Conservation (phyloP, 2,329 filamentous ascomycete species). For the Saccharata proteae region DNA sequence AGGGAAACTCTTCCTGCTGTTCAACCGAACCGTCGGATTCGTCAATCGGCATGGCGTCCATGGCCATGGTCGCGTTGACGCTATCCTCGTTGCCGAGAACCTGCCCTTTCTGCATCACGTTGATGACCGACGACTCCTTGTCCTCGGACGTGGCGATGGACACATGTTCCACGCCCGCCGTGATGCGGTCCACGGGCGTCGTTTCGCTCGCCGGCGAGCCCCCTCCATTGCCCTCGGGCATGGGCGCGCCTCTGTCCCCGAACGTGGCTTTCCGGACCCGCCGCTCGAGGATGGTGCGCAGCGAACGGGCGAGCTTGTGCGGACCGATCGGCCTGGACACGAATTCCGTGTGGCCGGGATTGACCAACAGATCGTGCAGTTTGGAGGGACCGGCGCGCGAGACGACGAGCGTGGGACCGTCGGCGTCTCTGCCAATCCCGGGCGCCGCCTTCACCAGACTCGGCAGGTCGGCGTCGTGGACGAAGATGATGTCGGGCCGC, state of each 20-base stretch:
- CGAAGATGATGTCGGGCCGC: slow-evolving; percentile 10
- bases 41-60: slow-evolving; percentile 6
- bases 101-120: slow-evolving; percentile 10
- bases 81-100: slow-evolving; percentile 13
- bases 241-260: too few relatives aligned
- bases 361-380: slow-evolving; percentile 8
- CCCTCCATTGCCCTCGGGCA: too few relatives aligned
- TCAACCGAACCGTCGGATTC: slow-evolving; percentile 1
- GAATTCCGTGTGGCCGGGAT: slow-evolving; percentile 19
- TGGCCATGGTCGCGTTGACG: slow-evolving; percentile 12
- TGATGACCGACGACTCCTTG: slow-evolving; percentile 7
- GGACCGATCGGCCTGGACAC: slow-evolving; percentile 28
- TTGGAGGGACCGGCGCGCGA: slow-evolving; percentile 1
- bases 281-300: slow-evolving; percentile 18
- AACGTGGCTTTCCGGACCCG: slow-evolving; percentile 3
- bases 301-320: slow-evolving; percentile 25
- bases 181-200: not conserved
- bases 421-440: not conserved
- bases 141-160: slow-evolving; percentile 9
- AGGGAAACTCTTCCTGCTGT: slow-evolving; percentile 10
- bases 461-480: slow-evolving; percentile 12
- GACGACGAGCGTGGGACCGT: slow-evolving; percentile 3
- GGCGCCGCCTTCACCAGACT: slow-evolving; percentile 6
- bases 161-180: slow-evolving; percentile 6
- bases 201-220: too few relatives aligned